phyloP scores from a whole-genome alignment of 345 rosid genomes.

The Corchorus capsularis region DNA sequence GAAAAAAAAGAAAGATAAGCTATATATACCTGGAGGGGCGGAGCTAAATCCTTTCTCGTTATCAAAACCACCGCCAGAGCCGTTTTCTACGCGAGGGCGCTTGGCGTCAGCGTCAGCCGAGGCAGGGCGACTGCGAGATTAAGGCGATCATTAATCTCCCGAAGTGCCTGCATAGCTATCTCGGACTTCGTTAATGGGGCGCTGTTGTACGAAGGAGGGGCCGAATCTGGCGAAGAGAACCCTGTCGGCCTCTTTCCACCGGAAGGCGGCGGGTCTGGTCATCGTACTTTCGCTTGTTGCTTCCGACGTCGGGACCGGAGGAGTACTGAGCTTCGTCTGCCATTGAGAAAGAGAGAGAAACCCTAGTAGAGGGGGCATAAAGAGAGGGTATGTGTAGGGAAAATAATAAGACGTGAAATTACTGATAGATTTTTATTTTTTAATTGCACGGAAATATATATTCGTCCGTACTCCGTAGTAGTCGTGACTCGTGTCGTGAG shows the following conservation, averaged over 20 bases:
- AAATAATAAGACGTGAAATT: neutral
- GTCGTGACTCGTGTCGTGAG: neutral
- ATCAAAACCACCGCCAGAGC: conserved; percentile 56
- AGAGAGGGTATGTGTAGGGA: conserved; percentile 9
- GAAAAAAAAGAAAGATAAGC: neutral
- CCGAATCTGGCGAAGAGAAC: conserved; percentile 70
- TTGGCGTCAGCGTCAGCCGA: conserved; percentile 57
- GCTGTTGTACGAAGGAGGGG: conserved; percentile 64
- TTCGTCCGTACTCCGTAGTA: neutral
- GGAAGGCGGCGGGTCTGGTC: conserved; percentile 59
- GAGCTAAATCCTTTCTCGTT: conserved; percentile 59
- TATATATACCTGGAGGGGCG: conserved; percentile 45
- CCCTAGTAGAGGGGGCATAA: conserved; percentile 50
- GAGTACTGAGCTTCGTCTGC: conserved; percentile 94
- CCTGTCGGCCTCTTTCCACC: conserved; percentile 73
- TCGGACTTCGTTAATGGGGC: conserved; percentile 91
- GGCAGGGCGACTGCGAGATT: conserved; percentile 26
- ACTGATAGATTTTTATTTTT: neutral
- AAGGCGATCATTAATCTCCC: conserved; percentile 92
- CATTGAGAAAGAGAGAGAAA: conserved; percentile 52
- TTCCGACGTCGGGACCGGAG: conserved; percentile 42
- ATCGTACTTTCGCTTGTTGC: conserved; percentile 87
- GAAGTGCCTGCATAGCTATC: conserved; percentile 85
- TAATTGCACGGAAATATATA: neutral
- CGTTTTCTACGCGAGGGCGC: conserved; percentile 84